Percentiles rank a stretch among this genome's conserved stretches.
These are phyloP conservation scores for Mycothermus thermophilus DNA, from an alignment of 495 filamentous ascomycete genomes.

Conservation along the genomic window DNA sequence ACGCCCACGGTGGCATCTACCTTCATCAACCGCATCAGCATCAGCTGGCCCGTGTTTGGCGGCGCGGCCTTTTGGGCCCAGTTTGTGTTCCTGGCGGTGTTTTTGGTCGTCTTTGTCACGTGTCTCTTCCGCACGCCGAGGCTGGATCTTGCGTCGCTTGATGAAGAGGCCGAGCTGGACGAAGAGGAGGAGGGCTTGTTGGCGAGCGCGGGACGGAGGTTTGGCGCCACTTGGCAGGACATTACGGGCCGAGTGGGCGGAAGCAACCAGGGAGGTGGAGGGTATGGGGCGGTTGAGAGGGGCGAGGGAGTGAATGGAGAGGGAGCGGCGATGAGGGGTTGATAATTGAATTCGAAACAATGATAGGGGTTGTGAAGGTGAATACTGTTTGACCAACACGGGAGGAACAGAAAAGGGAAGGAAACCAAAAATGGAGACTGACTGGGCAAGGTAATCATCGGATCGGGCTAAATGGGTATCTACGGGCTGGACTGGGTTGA, in stretches of 20 bases:
- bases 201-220: slow-evolving; percentile 62
- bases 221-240: slow-evolving; percentile 80
- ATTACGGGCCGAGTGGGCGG: slow-evolving; percentile 41
- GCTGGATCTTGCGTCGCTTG: slow-evolving; percentile 56
- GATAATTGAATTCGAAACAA: not conserved
- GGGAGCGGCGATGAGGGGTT: not conserved
- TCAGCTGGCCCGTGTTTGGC: slow-evolving; percentile 96
- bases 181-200: slow-evolving; percentile 93
- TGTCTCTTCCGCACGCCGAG: slow-evolving; percentile 68
- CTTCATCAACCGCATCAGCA: slow-evolving; percentile 83
- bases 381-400: too few relatives aligned
- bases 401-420: too few relatives aligned
- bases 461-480: too few relatives aligned
- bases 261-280: slow-evolving; percentile 1
- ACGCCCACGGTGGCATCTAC: slow-evolving; percentile 82
- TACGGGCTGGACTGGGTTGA: too few relatives aligned
- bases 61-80: slow-evolving; percentile 88
- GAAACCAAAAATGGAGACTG: not conserved
- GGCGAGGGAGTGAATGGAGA: slow-evolving; percentile 6
- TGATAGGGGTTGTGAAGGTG: too few relatives aligned
- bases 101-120: slow-evolving; percentile 60
- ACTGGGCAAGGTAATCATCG: not conserved
- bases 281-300: slow-evolving; percentile 6
- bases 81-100: slow-evolving; percentile 75
- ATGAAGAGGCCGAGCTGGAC: slow-evolving; percentile 83